Base-by-base conservation (phyloP, 177 flowering plant genomes). In the Vitis hybrid region DNA sequence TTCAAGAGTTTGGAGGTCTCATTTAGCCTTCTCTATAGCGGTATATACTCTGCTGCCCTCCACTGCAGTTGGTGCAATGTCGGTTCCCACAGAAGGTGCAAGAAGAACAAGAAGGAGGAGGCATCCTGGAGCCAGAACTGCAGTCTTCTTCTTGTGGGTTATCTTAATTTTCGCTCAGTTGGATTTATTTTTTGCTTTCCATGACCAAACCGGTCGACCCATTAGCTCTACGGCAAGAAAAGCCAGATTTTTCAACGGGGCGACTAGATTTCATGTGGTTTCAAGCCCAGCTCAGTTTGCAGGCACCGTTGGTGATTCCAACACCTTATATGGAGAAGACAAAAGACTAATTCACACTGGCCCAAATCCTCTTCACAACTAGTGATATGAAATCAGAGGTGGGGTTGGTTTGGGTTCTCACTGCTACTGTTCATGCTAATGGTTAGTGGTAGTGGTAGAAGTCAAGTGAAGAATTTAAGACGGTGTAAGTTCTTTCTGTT, bases 351-450 rank as follows among this genome's bases (percentile, higher is more conserved):
- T 90, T 75, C 90, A 86, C 55, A 90, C 97, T 3, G 97, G 97
- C 74, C 97, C 97, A 38, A 92, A 92, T 76, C 97, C 97, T 66
- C 95, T 92, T 71, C 97, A 90, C 79, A 92, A 92, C 81, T 80
- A 85, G 62, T n/a, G 18, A 20, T 5, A 55, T 53, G 15, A 33
- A 52, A n/a, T 14, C 51, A 57, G 55, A 9, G 13, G 28, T 24
- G 4, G 56, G 56, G 1, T 19, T 65, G 51, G 28, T 47, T 58
- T 54, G 17, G 28, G 28, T 24, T 24, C 28, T 24, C 28, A 24
- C 28, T 24, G 28, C 28, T 24, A 24, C 28, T 24, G 28, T 24
- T 24, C 28, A 24, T 24, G 28, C 28, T 24, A 24, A 24, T 24
- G 28, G 28, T 24, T 24, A 24, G 28, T 24, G 28, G 28, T 24